Evolutionary conservation across 1,139 yeast genomes (phyloP).

Genomic region (Casaregolazyma lundiana): DNA sequence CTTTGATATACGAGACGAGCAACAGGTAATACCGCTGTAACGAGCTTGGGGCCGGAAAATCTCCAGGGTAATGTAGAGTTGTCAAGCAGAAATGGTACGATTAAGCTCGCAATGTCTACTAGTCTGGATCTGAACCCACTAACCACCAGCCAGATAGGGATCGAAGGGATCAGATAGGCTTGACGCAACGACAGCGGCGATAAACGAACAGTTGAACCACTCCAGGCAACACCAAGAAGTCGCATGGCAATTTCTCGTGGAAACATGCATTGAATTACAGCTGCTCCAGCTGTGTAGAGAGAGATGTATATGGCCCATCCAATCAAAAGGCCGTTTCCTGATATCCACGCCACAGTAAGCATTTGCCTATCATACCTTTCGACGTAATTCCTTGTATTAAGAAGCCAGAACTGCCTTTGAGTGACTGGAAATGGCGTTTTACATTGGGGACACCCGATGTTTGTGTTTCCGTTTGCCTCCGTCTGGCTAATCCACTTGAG

Average conservation of each 20-base stretch:
- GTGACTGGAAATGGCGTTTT: conserved; percentile 33
- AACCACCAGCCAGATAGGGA: conserved; percentile 24
- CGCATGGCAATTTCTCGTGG: conserved; percentile 30
- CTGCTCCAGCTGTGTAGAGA: conserved; percentile 32
- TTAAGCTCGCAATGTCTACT: conserved; percentile 18
- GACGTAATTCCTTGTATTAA: conserved; percentile 27
- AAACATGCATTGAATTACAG: conserved; percentile 34
- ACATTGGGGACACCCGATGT: conserved; percentile 43
- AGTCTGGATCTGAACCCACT: conserved; percentile 20
- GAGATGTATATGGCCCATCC: conserved; percentile 25
- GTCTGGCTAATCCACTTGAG: conserved; percentile 41
- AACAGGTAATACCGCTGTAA: conserved; percentile 23
- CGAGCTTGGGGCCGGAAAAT: conserved; percentile 24
- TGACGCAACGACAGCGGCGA: conserved; percentile 22
- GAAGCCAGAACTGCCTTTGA: conserved; percentile 21
- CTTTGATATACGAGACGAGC: conserved; percentile 23
- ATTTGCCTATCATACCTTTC: conserved; percentile 20
- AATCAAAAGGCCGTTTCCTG: conserved; percentile 27
- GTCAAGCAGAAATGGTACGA: conserved; percentile 24
- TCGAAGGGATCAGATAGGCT: conserved; percentile 24
- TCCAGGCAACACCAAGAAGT: conserved; percentile 24
- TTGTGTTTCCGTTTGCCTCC: conserved; percentile 24
- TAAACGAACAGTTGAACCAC: conserved; percentile 18
- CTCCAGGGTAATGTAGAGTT: conserved; percentile 23
- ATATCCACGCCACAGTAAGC: conserved; percentile 27